Evolutionary conservation across 495 filamentous ascomycete genomes (phyloP).

Genomic region (Penicillium goetzii): DNA sequence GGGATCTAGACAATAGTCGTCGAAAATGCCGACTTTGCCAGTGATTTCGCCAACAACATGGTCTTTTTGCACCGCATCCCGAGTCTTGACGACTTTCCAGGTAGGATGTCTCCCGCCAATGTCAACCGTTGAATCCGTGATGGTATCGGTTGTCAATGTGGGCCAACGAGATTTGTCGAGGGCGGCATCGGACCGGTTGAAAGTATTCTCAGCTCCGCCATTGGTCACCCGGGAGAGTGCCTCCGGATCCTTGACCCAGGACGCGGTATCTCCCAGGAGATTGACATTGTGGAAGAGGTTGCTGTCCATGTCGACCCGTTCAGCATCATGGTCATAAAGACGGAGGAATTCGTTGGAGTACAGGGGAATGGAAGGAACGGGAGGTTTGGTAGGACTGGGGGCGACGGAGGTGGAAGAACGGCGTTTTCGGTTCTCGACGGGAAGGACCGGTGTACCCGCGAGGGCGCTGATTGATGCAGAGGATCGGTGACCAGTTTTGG

Average conservation of each 20-base stretch:
- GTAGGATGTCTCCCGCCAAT: conserved; percentile 52
- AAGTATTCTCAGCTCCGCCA: conserved; percentile 51
- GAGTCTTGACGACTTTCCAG: conserved; percentile 76
- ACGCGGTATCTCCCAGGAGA: conserved; percentile 67
- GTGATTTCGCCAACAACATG: conserved; percentile 83
- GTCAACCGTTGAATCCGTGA: conserved; percentile 48
- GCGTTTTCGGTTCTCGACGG: conserved; percentile 57
- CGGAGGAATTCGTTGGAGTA: conserved; percentile 75
- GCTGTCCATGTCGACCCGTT: conserved; percentile 55
- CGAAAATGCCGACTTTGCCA: conserved; percentile 79
- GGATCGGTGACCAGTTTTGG: conserved; percentile 74
- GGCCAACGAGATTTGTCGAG: conserved; percentile 60
- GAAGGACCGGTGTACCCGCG: conserved; percentile 40
- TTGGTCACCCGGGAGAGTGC: conserved; percentile 46
- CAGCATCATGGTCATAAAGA: conserved; percentile 64
- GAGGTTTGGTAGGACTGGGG: conserved; percentile 57
- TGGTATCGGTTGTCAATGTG: conserved; percentile 48
- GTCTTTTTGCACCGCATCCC: conserved; percentile 61
- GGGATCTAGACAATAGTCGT: conserved; percentile 72
- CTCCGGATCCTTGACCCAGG: conserved; percentile 71
- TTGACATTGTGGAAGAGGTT: conserved; percentile 67
- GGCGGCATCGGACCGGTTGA: conserved; percentile 54
- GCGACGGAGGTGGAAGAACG: conserved; percentile 48
- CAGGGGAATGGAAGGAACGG: conserved; percentile 48
- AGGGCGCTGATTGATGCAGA: conserved; percentile 71